A percentile compares a stretch with the other conserved stretches of the same genome.
Conservation (phyloP, 2,329 filamentous ascomycete species). For the Tolypocladium pustulatum region DNA sequence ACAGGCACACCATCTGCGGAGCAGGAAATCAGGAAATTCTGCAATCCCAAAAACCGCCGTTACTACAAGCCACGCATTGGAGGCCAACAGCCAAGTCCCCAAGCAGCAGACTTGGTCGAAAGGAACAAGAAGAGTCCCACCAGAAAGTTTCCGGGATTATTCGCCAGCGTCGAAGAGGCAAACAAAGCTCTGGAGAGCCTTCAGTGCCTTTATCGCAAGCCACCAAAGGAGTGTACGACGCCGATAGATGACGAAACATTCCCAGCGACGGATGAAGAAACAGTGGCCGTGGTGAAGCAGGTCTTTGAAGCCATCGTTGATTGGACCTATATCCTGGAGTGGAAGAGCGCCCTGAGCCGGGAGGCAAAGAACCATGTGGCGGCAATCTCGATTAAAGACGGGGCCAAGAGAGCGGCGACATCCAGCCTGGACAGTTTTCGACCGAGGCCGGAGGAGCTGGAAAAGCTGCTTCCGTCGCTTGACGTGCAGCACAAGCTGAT, state of each 20-base stretch:
- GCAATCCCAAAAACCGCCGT: background rate
- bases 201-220: slow-evolving; percentile 7
- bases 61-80: background rate
- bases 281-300: slow-evolving; percentile 4
- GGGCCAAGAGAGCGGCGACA: background rate
- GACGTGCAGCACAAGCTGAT: slow-evolving; percentile 10
- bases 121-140: background rate
- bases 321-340: slow-evolving; percentile 13
- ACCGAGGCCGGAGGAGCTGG: slow-evolving; percentile 5
- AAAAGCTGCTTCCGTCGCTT: slow-evolving; percentile 4
- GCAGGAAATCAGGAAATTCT: background rate
- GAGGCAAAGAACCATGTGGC: slow-evolving; percentile 4
- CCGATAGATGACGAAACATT: slow-evolving; percentile 8
- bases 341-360: slow-evolving; percentile 8
- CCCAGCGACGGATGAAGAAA: slow-evolving; percentile 4
- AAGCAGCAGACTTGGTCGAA: background rate
- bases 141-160: background rate
- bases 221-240: slow-evolving; percentile 6
- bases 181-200: slow-evolving; percentile 1
- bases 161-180: slow-evolving; percentile 1
- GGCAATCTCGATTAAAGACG: background rate
- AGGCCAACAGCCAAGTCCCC: background rate
- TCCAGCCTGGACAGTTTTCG: slow-evolving; percentile 3
- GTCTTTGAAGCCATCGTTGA: slow-evolving; percentile 14
- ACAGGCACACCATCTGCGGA: background rate